Evolutionary conservation across 495 filamentous ascomycete genomes (phyloP), one percentile per base, ranked within the genome.

Genomic region (Tuber brumale): DNA sequence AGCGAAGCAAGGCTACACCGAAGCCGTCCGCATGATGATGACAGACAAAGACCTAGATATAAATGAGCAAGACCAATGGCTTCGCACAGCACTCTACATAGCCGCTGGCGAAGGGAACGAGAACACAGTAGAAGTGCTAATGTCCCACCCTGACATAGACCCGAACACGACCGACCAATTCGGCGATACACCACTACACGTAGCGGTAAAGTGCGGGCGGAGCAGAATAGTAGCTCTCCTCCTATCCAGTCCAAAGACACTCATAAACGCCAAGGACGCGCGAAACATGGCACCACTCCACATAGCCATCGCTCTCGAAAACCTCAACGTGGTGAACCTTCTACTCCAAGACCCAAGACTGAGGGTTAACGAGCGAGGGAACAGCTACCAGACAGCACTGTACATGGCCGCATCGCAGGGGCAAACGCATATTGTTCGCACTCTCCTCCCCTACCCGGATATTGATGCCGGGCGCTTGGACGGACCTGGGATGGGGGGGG

Each of bases 1-100:
- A 51, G 48, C 48, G 8, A 51, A 51, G 48, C 51, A 61, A 61
- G 51, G 51, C 51, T 61, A 61, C 51, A n/a, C 51, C 51, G 51
- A 61, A 12, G 51, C 10, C 0, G n/a, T 14, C n/a, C 23, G n/a
- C 12, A 27, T 61, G 51, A 61, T 61, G n/a, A 7, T 23, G 46
- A 27, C 12, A 23, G n/a, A 27, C 10, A n/a, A 14, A 2, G 51
- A n/a, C 2, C n/a, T n/a, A 9, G 23, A 61, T 3, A 61, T 31
- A 27, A 61, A 61, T 10, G n/a, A 31, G n/a, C 51, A 61, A 61
- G n/a, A 27, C 51, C 51, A 61, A n/a, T 27, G 51, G n/a, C 51
- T 3, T 2, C n/a, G 48, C 23, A 48, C 46, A 48, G 46, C 46
- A 48, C 46, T 48, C 21, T 9, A 48, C 46, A 8, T 14, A 46